A percentile compares a stretch with the other conserved stretches of the same genome.
These are phyloP conservation scores for Microascus cirrosus DNA, from an alignment of 2,329 filamentous ascomycete genomes.

Conservation along the genomic window DNA sequence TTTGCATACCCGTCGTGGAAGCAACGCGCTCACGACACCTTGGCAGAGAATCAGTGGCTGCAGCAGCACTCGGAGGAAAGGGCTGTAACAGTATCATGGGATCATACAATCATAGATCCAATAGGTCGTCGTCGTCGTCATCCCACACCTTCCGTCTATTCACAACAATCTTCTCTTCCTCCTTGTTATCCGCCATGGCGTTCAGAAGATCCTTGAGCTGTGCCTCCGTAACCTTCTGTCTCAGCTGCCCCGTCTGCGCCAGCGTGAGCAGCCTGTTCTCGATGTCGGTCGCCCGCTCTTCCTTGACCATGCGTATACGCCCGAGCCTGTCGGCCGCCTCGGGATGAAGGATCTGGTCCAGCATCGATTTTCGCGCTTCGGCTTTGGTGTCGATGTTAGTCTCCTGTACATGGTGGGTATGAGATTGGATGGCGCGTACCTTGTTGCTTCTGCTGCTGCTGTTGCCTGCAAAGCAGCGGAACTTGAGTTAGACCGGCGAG, in stretches of 20 bases:
- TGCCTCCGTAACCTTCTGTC: slow-evolving; percentile 78
- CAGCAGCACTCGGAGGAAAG: background rate
- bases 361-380: slow-evolving; percentile 65
- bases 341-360: slow-evolving; percentile 88
- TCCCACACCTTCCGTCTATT: slow-evolving; percentile 72
- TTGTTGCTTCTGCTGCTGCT: slow-evolving; percentile 3
- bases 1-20: background rate
- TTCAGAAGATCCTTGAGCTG: slow-evolving; percentile 88
- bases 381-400: slow-evolving; percentile 18
- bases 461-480: background rate
- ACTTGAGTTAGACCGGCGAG: background rate
- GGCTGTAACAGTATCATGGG: background rate
- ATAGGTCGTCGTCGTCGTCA: slow-evolving; percentile 67
- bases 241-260: slow-evolving; percentile 75
- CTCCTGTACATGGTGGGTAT: background rate
- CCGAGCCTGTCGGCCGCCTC: slow-evolving; percentile 87
- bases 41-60: background rate
- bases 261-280: slow-evolving; percentile 91
- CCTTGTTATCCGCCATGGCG: slow-evolving; percentile 68
- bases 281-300: slow-evolving; percentile 76
- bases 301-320: slow-evolving; percentile 92
- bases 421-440: background rate
- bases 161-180: slow-evolving; percentile 79
- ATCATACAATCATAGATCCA: slow-evolving; percentile 41
- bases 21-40: background rate